Base-by-base conservation (phyloP, 441 rosid genomes). In the Cnidoscolus chayamansa region DNA sequence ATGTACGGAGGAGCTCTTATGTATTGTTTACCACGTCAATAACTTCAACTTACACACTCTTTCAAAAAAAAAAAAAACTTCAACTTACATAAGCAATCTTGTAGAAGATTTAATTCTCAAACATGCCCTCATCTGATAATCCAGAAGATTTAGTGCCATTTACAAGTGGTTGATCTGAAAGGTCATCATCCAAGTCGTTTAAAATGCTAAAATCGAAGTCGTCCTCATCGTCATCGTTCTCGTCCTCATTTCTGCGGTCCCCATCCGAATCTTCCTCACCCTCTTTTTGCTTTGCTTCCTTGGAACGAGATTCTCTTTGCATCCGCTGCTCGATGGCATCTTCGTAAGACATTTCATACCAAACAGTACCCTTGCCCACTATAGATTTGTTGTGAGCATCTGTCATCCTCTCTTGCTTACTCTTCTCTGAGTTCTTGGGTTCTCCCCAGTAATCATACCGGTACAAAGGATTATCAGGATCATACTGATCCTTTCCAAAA, bases 371-470 rank as follows among this genome's bases (percentile, higher is more conserved):
- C 74, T 88, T 91, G 7, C 99, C 99, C 13, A 93, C 93, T 13
- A 93, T 85, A 10, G 90, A 83, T 82, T 89, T 91, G 82, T 93
- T 91, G 84, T 91, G 95, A 56, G 89, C 87, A 75, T 88, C 96
- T 55, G 78, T 83, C 88, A 86, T 83, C 76, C 97, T 81, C 73
- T 86, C 83, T 80, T 88, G 89, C 81, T 85, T 85, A 66, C 97
- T 93, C 81, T 89, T 93, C 78, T 91, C 95, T 10, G 97, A 91
- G 88, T 84, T 89, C 88, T 88, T 86, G 8, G 98, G 98, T 72
- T 93, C 99, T 56, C 98, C 98, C 96, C 97, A 95, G 79, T 91
- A 95, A 77, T 95, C 98, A 31, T 59, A 91, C n/a, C 91, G 85
- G 57, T 85, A 93, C 25, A 95, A 65, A n/a, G 99, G 88, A 78